These are phyloP conservation scores for Chenopodium album DNA, from an alignment of 148 eudicot genomes.

Conservation along the genomic window DNA sequence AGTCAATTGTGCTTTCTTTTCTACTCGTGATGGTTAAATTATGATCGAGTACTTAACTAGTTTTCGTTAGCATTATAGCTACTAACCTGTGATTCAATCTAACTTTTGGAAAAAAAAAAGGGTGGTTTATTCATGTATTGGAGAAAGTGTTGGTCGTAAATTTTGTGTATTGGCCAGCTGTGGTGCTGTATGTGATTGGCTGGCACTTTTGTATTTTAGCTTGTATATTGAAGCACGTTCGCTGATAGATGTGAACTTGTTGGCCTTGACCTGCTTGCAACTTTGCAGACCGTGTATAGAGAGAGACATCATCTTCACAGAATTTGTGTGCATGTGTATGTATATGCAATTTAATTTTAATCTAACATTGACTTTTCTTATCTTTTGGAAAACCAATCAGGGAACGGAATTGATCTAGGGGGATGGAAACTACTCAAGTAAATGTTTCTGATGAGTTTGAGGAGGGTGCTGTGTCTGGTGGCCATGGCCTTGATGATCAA, in stretches of 20 bases:
- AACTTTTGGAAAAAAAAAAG: too few species aligned
- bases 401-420: conserved; percentile 59
- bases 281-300: background rate
- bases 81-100: too few species aligned
- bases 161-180: background rate
- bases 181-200: background rate
- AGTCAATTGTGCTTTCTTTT: too few species aligned
- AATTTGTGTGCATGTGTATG: background rate
- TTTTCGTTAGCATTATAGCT: too few species aligned
- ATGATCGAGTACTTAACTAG: too few species aligned
- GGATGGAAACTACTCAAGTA: conserved; percentile 53
- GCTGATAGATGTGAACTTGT: background rate
- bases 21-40: too few species aligned
- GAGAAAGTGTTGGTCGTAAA: background rate
- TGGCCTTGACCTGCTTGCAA: background rate
- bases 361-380: background rate
- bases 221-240: background rate
- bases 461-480: background rate
- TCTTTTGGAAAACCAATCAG: conserved; percentile 20
- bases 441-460: conserved; percentile 21
- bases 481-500: conserved; percentile 41
- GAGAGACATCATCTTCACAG: background rate
- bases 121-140: background rate
- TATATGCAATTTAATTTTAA: background rate
- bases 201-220: background rate